Evolutionary conservation across 352 stramenopile species (phyloP), one percentile per base, ranked within the genome.

Genomic region (Phytophthora citrophthora): DNA sequence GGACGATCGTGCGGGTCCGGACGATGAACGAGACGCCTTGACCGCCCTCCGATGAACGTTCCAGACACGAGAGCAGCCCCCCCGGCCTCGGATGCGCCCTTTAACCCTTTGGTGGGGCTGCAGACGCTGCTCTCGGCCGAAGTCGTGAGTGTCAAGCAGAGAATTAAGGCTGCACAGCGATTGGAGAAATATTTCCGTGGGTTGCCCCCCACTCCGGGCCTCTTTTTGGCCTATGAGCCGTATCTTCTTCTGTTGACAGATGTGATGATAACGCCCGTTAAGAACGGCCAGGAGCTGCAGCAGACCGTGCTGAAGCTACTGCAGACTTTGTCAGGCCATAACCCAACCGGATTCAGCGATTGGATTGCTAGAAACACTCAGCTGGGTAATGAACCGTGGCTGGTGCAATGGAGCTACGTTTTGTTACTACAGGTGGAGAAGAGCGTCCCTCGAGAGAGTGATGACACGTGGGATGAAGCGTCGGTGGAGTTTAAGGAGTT

Each of bases 161-260:
- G 77, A 34, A 32, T 71, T 11, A 62, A 70, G 13, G 79, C 79
- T 23, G 75, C 77, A 10, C 74, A 83, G 60, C 74, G 86, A 51
- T 50, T 89, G 16, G 75, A 74, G 8, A 40, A 60, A 12, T 75
- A 85, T 45, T 72, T 86, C 10, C 51, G 40, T 16, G 24, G 41
- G 3, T 45, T 89, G 24, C 6, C 49, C 4, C 53, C 61, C 0
- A 71, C 74, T 1, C 66, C 69, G 0, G 51, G 54, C 3, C 57
- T 89, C 5, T 54, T 75, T 20, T 47, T 69, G 32, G 77, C 75
- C 4, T 89, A 83, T 45, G 81, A 90, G 47, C 78, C 76, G 31
- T 90, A 83, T 52, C 59, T 90, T 9, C 47, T 51, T 12, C 13
- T 79, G 34, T 51, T 88, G n/a, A 55, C 67, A 9, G 79, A 72